These are phyloP conservation scores for Pleurostoma richardsiae DNA, from an alignment of 2,329 filamentous ascomycete genomes.

Conservation along the genomic window DNA sequence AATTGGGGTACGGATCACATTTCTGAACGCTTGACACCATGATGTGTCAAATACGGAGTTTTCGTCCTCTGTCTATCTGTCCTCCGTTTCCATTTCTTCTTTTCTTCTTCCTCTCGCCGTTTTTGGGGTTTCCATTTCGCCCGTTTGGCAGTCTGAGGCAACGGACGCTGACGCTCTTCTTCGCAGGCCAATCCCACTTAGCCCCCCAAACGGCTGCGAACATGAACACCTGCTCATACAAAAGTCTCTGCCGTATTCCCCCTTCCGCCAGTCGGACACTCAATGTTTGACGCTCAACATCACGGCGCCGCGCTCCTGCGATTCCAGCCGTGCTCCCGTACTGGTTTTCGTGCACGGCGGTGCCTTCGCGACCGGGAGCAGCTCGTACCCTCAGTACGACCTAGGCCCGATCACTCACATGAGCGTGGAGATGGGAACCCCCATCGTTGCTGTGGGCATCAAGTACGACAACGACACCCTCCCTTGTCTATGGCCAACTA, in stretches of 20 bases:
- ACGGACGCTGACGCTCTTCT: too few species aligned
- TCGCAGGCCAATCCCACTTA: constrained; percentile 28
- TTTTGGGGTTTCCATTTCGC: background rate
- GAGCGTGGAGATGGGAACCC: constrained; percentile 32
- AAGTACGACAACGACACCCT: constrained; percentile 23
- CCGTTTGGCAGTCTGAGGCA: background rate
- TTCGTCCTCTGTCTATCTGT: background rate
- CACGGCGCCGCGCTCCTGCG: constrained; percentile 29
- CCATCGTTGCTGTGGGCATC: constrained; percentile 38
- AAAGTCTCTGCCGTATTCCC: constrained; percentile 31
- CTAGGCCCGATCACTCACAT: constrained; percentile 36
- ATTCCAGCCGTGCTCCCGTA: constrained; percentile 27
- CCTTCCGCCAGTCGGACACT: constrained; percentile 35
- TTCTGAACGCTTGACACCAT: too few species aligned
- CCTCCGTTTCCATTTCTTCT: background rate
- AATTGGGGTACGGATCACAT: constrained; percentile 20
- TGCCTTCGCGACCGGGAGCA: constrained; percentile 41
- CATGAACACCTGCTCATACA: constrained; percentile 43
- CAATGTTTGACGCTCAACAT: constrained; percentile 49
- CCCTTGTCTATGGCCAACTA: background rate
- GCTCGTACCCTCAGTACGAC: constrained; percentile 48
- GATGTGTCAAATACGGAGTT: background rate
- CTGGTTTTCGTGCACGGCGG: constrained; percentile 50
- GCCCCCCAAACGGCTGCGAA: constrained; percentile 31
- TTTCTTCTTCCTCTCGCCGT: background rate